These are phyloP conservation scores for Leccinum rimulosum DNA, from an alignment of 768 basidiomycete genomes.

Conservation along the genomic window DNA sequence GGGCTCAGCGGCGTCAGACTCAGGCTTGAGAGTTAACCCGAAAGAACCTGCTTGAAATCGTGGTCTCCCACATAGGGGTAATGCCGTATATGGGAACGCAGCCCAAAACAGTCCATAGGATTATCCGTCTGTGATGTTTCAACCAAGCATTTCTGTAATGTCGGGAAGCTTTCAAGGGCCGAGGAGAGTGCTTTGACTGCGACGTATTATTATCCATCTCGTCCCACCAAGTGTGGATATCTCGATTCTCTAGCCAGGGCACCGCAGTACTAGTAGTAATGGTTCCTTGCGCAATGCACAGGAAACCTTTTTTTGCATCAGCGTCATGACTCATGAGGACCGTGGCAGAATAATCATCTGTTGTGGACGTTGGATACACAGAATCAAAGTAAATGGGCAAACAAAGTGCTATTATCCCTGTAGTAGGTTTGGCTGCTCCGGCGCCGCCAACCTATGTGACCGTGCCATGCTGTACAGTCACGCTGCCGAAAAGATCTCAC, in stretches of 20 bases:
- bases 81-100: slow-evolving; percentile 11
- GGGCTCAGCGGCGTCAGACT: background rate
- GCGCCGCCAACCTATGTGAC: slow-evolving; percentile 1
- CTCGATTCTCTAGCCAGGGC: background rate
- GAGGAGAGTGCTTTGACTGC: background rate
- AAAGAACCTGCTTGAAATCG: background rate
- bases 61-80: slow-evolving; percentile 11
- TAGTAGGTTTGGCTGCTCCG: background rate
- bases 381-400: background rate
- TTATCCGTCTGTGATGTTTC: slow-evolving; percentile 5
- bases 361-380: background rate
- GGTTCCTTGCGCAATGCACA: background rate
- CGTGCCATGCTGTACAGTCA: slow-evolving; percentile 10
- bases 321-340: background rate
- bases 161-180: background rate
- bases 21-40: background rate
- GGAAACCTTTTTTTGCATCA: slow-evolving; percentile 2
- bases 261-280: slow-evolving; percentile 1
- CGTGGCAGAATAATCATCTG: background rate
- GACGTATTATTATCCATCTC: background rate
- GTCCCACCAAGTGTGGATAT: background rate
- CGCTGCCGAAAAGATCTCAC: background rate
- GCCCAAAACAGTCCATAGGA: slow-evolving; percentile 7
- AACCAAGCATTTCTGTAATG: background rate
- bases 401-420: background rate